These are phyloP conservation scores for Colletotrichum kahawae DNA, from an alignment of 2,329 filamentous ascomycete species.

Conservation along the genomic window DNA sequence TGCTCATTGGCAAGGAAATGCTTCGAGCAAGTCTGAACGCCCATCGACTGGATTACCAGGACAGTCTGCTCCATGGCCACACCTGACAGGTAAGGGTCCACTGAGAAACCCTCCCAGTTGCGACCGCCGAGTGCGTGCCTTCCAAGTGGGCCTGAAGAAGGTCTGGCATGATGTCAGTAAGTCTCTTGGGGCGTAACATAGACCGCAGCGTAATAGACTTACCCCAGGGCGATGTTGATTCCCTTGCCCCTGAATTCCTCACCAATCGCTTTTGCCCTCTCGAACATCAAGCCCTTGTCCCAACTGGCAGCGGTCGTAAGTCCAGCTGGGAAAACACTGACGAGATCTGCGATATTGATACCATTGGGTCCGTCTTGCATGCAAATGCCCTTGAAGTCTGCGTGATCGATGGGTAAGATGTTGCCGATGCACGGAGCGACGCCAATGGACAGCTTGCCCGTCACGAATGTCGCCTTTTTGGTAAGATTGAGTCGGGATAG, in stretches of 20 bases:
- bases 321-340: conserved; percentile 73
- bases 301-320: conserved; percentile 81
- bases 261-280: conserved; percentile 72
- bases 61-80: conserved; percentile 67
- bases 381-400: conserved; percentile 75
- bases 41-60: conserved; percentile 55
- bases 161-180: conserved; percentile 34
- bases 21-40: conserved; percentile 45
- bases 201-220: not conserved
- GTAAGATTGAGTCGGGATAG: conserved; percentile 66
- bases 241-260: conserved; percentile 73
- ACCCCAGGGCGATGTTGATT: conserved; percentile 74
- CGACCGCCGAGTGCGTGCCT: conserved; percentile 75
- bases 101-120: conserved; percentile 85
- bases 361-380: conserved; percentile 84
- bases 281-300: conserved; percentile 76
- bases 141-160: conserved; percentile 77
- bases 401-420: conserved; percentile 57
- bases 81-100: conserved; percentile 76
- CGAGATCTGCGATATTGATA: conserved; percentile 49
- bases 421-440: conserved; percentile 73
- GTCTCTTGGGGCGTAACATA: not conserved
- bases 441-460: conserved; percentile 72
- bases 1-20: conserved; percentile 75
- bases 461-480: conserved; percentile 82